Percentiles rank a stretch among this genome's conserved stretches.
Conservation (phyloP, 108 stramenopile species). For the Cyclotella atomus region DNA sequence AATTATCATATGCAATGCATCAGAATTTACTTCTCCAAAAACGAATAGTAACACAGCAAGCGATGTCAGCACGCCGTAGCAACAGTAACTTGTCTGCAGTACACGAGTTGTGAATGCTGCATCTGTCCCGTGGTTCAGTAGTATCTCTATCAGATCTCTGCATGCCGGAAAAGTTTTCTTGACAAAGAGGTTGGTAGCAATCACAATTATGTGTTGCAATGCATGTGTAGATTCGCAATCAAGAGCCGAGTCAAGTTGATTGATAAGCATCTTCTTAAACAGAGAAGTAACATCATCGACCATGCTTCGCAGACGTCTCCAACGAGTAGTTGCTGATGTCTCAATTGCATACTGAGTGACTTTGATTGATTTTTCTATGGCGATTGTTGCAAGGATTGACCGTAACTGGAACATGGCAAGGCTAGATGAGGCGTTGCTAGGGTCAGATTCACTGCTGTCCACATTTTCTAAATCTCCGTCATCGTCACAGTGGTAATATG, state of each 20-base stretch:
- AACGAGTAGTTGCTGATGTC: conserved; percentile 16
- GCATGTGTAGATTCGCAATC: not conserved
- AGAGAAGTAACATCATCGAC: conserved; percentile 25
- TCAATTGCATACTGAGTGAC: conserved; percentile 10
- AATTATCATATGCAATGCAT: conserved; percentile 2
- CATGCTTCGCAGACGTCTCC: conserved; percentile 45
- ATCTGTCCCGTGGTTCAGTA: conserved; percentile 6
- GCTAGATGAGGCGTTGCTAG: conserved; percentile 12
- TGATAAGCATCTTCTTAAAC: conserved; percentile 30
- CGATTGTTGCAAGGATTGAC: conserved; percentile 16
- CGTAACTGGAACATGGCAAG: conserved; percentile 36
- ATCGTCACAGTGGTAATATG: conserved; percentile 22
- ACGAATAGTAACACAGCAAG: conserved; percentile 14
- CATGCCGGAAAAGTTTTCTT: conserved; percentile 17
- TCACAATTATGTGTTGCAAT: conserved; percentile 7
- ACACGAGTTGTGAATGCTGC: not conserved
- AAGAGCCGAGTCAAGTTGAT: conserved; percentile 1
- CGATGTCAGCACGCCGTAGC: conserved; percentile 20
- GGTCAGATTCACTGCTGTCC: not conserved
- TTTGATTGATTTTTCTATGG: conserved; percentile 21
- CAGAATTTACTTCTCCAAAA: not conserved
- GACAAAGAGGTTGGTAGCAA: conserved; percentile 25
- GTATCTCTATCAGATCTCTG: conserved; percentile 9
- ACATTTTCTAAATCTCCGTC: conserved; percentile 1
- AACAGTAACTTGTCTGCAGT: conserved; percentile 14